Evolutionary conservation across 495 filamentous ascomycete genomes (phyloP), one percentile per base, ranked within the genome.

Genomic region (Hypoxylon subgilvum): DNA sequence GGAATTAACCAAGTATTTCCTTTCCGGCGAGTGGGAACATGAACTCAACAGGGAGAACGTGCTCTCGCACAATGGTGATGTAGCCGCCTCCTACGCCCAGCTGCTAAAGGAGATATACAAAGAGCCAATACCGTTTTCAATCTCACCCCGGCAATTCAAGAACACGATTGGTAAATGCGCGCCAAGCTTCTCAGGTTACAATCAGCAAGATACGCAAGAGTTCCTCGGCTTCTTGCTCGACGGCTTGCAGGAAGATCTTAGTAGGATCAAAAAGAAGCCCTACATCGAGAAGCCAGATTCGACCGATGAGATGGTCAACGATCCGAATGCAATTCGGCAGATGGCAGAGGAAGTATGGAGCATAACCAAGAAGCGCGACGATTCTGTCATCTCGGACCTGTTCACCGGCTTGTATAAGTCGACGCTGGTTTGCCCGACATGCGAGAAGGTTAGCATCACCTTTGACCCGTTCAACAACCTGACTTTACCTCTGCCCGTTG

Each of bases 381-480:
- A 96, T 68, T 97, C 95, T 2, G 86, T 97, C 31, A 89, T 96
- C 58, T 91, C 89, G 25, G 94, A 98, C 66, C 79, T 98, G 3
- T 97, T 98, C 69, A 92, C 89, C 38, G 94, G 94, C 44, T 90
- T 97, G 79, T 98, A 97, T 80, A 96, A 97, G 76, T 97, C 93
- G 21, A 97, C 93, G 3, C 82, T 98, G 34, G 84, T 91, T 52
- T 98, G 94, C 69, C 95, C 93, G 1, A 83, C 76, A 6, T 98
- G 94, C 68, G 81, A 87, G 50, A 98, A 98, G 76, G 88, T 96
- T 73, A 96, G 91, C 80, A 96, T 98, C 57, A 98, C 94, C 3
- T 97, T 98, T 62, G 94, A 98, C 74, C 94, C 94, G 1, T 98
- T 96, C 81, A 97, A 90, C 75, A 94, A 91, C 52, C 72, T 97